Percentiles rank a stretch among this genome's conserved stretches.
phyloP scores from a whole-genome alignment of 2,329 filamentous ascomycete genomes.

The Colletotrichum siamense region DNA sequence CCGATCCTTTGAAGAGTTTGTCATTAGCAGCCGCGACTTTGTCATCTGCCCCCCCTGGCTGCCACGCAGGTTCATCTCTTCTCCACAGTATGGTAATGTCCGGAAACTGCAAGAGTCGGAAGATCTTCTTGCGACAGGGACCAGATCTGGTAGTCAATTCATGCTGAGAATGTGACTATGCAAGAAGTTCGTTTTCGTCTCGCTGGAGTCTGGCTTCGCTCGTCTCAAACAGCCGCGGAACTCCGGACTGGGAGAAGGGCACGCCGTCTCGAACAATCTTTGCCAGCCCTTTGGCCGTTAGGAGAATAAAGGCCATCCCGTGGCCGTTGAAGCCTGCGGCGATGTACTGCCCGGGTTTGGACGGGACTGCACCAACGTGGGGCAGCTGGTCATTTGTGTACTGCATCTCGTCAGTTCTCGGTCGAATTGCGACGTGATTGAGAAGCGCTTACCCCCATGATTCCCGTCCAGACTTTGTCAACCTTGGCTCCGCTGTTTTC shows the following conservation, averaged over 20 bases:
- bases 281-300: conserved; percentile 43
- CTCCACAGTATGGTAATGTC: neutral
- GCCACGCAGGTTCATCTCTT: neutral
- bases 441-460: conserved; percentile 33
- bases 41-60: neutral
- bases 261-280: conserved; percentile 39
- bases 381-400: conserved; percentile 13
- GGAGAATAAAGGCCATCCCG: conserved; percentile 53
- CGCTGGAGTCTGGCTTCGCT: conserved; percentile 31
- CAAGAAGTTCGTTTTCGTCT: neutral
- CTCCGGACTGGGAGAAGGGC: conserved; percentile 39
- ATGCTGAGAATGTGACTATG: neutral
- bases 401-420: conserved; percentile 37
- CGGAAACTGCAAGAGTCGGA: neutral
- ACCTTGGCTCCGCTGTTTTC: conserved; percentile 42
- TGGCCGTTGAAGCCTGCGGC: conserved; percentile 56
- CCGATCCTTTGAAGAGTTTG: neutral
- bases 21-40: neutral
- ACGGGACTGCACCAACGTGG: conserved; percentile 36
- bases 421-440: neutral
- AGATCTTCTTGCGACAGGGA: neutral
- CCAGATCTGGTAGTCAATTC: neutral
- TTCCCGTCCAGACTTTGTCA: conserved; percentile 43
- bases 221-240: conserved; percentile 42
- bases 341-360: conserved; percentile 43